Conservation (phyloP, 352 stramenopile genomes). For the Phytophthora melonis region DNA sequence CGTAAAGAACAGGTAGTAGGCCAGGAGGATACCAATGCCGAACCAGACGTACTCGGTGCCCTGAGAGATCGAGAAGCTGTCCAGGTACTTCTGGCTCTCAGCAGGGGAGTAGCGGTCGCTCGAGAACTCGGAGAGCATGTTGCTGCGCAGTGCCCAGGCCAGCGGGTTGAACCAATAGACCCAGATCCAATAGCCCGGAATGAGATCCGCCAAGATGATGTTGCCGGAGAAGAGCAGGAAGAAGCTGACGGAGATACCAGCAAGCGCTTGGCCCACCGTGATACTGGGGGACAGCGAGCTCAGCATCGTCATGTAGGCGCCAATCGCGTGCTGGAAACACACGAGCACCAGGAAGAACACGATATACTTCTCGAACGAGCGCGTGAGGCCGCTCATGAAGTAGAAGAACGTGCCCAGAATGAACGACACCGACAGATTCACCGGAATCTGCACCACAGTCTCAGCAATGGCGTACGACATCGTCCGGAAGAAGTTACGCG, state of each 20-base stretch:
- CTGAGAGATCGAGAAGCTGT: slow-evolving; percentile 54
- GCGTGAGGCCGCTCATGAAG: slow-evolving; percentile 89
- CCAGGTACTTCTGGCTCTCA: slow-evolving; percentile 26
- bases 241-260: slow-evolving; percentile 65
- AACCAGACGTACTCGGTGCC: slow-evolving; percentile 56
- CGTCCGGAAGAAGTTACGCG: slow-evolving; percentile 92
- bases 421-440: slow-evolving; percentile 74
- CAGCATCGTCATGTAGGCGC: slow-evolving; percentile 72
- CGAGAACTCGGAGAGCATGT: slow-evolving; percentile 75
- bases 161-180: slow-evolving; percentile 82
- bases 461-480: slow-evolving; percentile 83
- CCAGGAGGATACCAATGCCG: slow-evolving; percentile 45
- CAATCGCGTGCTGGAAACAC: slow-evolving; percentile 78
- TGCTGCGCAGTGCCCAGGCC: slow-evolving; percentile 58
- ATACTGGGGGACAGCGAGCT: slow-evolving; percentile 67
- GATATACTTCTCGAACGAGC: slow-evolving; percentile 74
- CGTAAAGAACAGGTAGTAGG: slow-evolving; percentile 62
- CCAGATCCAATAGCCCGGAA: slow-evolving; percentile 81
- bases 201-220: slow-evolving; percentile 75
- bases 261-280: slow-evolving; percentile 59
- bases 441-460: slow-evolving; percentile 65
- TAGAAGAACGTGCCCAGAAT: slow-evolving; percentile 83
- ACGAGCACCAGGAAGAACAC: slow-evolving; percentile 83
- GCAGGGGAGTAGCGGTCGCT: slow-evolving; percentile 40
- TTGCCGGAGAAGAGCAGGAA: slow-evolving; percentile 84